phyloP scores from a whole-genome alignment of 345 rosid species.

The Moricandia arvensis region DNA sequence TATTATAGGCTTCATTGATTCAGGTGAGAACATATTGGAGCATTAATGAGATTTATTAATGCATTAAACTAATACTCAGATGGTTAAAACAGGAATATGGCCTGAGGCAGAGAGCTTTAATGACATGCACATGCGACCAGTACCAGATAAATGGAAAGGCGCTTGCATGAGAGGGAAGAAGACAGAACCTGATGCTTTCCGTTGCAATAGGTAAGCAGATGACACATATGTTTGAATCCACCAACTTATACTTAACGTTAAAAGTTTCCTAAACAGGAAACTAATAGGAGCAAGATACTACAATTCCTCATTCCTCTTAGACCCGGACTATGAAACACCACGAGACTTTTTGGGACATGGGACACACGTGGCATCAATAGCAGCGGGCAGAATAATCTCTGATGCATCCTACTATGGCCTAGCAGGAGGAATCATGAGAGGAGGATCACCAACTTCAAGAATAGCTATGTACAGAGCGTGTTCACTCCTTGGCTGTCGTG shows the following conservation, averaged over 20 bases:
- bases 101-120: slow-evolving; percentile 30
- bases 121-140: slow-evolving; percentile 27
- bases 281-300: slow-evolving; percentile 36
- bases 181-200: slow-evolving; percentile 22
- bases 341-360: slow-evolving; percentile 33
- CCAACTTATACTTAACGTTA: slow-evolving; percentile 1
- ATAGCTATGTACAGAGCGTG: slow-evolving; percentile 35
- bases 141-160: slow-evolving; percentile 33
- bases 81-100: slow-evolving; percentile 28
- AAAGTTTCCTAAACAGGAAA: slow-evolving; percentile 13
- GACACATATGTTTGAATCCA: not conserved
- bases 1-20: slow-evolving; percentile 29
- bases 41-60: not conserved
- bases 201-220: slow-evolving; percentile 24
- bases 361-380: slow-evolving; percentile 35
- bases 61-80: not conserved
- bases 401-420: slow-evolving; percentile 34
- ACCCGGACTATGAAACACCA: slow-evolving; percentile 36
- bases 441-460: slow-evolving; percentile 33
- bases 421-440: slow-evolving; percentile 36
- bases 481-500: slow-evolving; percentile 24
- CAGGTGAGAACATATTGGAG: slow-evolving; percentile 21
- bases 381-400: slow-evolving; percentile 28
- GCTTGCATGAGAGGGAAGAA: slow-evolving; percentile 35
- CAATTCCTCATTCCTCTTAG: slow-evolving; percentile 29